Conservation (phyloP, 164 flowering plant species). For the Chimonanthus praecox region DNA sequence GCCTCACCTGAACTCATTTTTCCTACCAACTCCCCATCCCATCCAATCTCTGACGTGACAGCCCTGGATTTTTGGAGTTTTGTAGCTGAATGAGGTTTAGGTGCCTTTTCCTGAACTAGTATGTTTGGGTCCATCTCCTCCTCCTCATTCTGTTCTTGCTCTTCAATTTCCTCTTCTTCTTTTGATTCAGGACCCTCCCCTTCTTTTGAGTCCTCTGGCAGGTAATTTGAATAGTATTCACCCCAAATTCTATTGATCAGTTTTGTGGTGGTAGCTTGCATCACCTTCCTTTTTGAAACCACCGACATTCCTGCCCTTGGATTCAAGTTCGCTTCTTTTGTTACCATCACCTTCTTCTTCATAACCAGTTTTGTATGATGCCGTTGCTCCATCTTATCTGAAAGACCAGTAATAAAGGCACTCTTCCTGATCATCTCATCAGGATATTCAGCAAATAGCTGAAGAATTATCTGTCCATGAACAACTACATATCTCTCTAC, state of each 20-base stretch:
- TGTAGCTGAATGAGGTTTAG: slow-evolving; percentile 22
- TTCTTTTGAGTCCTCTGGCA: slow-evolving; percentile 50
- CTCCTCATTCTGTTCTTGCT: slow-evolving; percentile 41
- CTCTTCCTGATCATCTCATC: slow-evolving; percentile 51
- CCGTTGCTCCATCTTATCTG: slow-evolving; percentile 60
- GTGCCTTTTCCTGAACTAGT: slow-evolving; percentile 10
- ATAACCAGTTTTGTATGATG: slow-evolving; percentile 79
- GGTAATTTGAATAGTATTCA: slow-evolving; percentile 72
- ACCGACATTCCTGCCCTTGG: slow-evolving; percentile 59
- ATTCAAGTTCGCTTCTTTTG: slow-evolving; percentile 51
- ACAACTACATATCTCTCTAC: slow-evolving; percentile 80
- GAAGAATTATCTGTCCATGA: slow-evolving; percentile 80
- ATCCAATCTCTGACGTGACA: slow-evolving; percentile 27
- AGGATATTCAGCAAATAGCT: slow-evolving; percentile 71
- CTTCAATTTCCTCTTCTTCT: slow-evolving; percentile 33
- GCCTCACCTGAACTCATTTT: slow-evolving; percentile 38
- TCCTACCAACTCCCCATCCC: slow-evolving; percentile 68
- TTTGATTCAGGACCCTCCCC: slow-evolving; percentile 42
- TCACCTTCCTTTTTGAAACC: slow-evolving; percentile 54
- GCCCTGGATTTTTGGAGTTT: slow-evolving; percentile 21
- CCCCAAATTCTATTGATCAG: slow-evolving; percentile 85
- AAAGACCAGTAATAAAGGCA: slow-evolving; percentile 62
- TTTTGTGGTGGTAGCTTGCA: slow-evolving; percentile 83
- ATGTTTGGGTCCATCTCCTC: slow-evolving; percentile 21
- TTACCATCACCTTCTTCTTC: slow-evolving; percentile 42